These are phyloP conservation scores for Lenwebbia sp. DNA, from an alignment of 345 rosid genomes.

Conservation along the genomic window DNA sequence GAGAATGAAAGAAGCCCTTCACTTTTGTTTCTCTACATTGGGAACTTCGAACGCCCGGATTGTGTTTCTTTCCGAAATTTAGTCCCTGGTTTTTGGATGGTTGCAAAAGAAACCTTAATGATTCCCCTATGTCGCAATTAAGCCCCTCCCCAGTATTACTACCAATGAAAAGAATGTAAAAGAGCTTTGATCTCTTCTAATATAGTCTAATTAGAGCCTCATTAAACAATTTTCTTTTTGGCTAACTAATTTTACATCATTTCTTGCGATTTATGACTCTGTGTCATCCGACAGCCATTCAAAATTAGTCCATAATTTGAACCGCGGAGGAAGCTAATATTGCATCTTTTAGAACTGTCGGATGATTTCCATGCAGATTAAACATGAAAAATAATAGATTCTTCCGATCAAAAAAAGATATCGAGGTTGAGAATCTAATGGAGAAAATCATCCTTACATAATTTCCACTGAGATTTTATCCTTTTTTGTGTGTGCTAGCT, in stretches of 20 bases:
- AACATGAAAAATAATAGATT: neutral
- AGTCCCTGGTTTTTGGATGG: neutral
- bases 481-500: accelerated
- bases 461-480: neutral
- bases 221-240: neutral
- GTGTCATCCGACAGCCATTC: accelerated
- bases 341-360: neutral
- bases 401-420: neutral
- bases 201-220: neutral
- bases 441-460: neutral
- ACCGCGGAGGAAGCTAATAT: neutral
- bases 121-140: neutral
- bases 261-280: neutral
- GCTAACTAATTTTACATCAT: neutral
- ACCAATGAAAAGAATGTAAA: neutral
- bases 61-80: neutral
- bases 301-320: neutral
- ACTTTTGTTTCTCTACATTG: neutral
- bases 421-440: neutral
- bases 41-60: neutral
- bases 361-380: neutral
- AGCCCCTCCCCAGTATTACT: neutral
- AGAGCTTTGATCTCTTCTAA: neutral
- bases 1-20: neutral
- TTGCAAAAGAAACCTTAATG: neutral